Percentiles rank a stretch among this genome's conserved stretches.
These are phyloP conservation scores for Exophiala lecanii-corni DNA, from an alignment of 2,329 filamentous ascomycete genomes.

Conservation along the genomic window DNA sequence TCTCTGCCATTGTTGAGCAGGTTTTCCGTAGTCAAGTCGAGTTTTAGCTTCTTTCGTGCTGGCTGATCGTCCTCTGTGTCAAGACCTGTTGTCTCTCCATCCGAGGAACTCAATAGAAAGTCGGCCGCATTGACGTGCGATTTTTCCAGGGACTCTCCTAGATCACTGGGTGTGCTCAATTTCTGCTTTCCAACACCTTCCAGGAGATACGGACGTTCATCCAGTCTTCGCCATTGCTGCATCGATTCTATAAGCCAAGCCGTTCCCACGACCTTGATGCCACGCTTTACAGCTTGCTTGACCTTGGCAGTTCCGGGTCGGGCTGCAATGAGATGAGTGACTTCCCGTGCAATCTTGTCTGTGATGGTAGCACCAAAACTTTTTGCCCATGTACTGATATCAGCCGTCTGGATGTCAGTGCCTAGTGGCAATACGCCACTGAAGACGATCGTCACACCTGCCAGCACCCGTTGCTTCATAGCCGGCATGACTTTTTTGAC, in stretches of 20 bases:
- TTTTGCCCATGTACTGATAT: conserved; percentile 80
- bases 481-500: conserved; percentile 77
- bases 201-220: conserved; percentile 73
- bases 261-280: conserved; percentile 86
- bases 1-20: conserved; percentile 46
- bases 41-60: conserved; percentile 25
- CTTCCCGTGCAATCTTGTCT: conserved; percentile 42
- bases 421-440: conserved; percentile 86
- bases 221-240: conserved; percentile 73
- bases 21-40: conserved; percentile 33
- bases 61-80: conserved; percentile 24
- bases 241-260: conserved; percentile 86
- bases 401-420: conserved; percentile 71
- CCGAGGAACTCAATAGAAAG: conserved; percentile 33
- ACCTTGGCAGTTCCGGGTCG: conserved; percentile 83
- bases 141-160: conserved; percentile 36
- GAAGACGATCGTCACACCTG: conserved; percentile 73
- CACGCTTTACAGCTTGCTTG: conserved; percentile 72
- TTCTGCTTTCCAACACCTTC: conserved; percentile 53
- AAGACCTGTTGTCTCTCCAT: conserved; percentile 30
- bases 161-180: conserved; percentile 30
- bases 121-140: conserved; percentile 34
- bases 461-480: conserved; percentile 73
- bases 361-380: conserved; percentile 69
- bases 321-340: conserved; percentile 50